Percentiles rank a stretch among this genome's conserved stretches.
Evolutionary conservation across 2,329 filamentous ascomycete species (phyloP).

Genomic region (Mariannaea sp.): DNA sequence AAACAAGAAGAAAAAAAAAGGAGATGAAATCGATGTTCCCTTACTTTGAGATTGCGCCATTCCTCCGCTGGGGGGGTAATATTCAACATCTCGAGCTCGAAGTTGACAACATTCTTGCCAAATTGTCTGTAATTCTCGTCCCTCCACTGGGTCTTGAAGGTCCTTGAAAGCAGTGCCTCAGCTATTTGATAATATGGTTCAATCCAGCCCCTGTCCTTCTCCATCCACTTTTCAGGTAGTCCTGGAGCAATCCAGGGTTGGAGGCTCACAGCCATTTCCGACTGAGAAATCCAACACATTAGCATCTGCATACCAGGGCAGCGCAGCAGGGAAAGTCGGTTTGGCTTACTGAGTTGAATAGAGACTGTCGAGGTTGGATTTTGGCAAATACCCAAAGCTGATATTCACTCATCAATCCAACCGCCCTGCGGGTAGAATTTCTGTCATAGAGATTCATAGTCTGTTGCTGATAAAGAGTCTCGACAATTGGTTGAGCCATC

Average conservation of each 20-base stretch:
- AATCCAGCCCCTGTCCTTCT: neutral
- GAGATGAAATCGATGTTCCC: neutral
- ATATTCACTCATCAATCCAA: conserved; percentile 3
- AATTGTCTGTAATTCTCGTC: neutral
- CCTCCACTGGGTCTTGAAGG: neutral
- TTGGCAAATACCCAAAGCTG: conserved; percentile 22
- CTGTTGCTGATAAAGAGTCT: neutral
- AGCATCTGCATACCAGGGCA: neutral
- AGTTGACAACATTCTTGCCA: conserved; percentile 5
- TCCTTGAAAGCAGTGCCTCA: neutral
- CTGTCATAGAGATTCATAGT: conserved; percentile 10
- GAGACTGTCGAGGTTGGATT: conserved; percentile 16
- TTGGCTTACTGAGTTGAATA: conserved; percentile 24
- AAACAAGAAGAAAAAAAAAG: neutral
- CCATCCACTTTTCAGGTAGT: conserved; percentile 9
- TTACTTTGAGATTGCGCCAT: conserved; percentile 9
- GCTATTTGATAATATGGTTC: conserved; percentile 3
- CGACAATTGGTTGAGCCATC: neutral
- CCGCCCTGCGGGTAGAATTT: conserved; percentile 4
- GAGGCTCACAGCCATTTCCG: conserved; percentile 12
- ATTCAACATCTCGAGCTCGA: conserved; percentile 10
- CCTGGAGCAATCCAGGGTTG: conserved; percentile 14
- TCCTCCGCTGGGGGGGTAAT: conserved; percentile 3
- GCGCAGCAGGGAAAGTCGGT: neutral
- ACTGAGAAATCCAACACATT: conserved; percentile 1